Base-by-base conservation (phyloP, 164 flowering plant genomes). In the Dillenia suffruticosa region DNA sequence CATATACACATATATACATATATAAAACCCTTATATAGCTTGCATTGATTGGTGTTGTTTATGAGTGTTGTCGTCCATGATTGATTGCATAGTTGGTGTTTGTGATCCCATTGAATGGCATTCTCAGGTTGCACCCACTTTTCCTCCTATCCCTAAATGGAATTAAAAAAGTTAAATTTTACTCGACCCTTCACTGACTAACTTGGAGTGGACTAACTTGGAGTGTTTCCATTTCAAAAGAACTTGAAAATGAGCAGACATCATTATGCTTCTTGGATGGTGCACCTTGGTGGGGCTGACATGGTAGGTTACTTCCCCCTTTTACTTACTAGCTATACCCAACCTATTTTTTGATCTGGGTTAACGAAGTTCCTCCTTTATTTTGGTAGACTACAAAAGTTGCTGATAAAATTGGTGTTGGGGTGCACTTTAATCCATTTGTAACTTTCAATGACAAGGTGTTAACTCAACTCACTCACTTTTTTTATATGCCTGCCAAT, bases 61-160 rank as follows among this genome's bases (percentile, higher is more conserved):
- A 9, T 46, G 17, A 40, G 51, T 60, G 49, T 52, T 82, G 92
- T 75, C 84, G 54, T 71, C 81, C 19, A 91, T 91, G 97, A 72
- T 86, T 13, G 99, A 94, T 77, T 91, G 74, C 69, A 89, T 94
- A 62, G 70, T 94, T 46, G 96, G 97, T 40, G 97, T 94, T 15
- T 73, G 88, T 59, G 90, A 94, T 83, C 97, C 99, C 19, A n/a
- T 62, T 72, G 81, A 82, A 49, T 94, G 99, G 99, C 99, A 91
- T 74, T 56, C 86, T 60, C 74, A 90, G 89, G 98, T 89, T 63
- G 24, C 65, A 24, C 53, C 68, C 7, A 13, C 11, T 32, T 62
- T 19, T 51, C 40, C 44, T 63, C 16, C 43, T 5, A n/a, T 63
- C 52, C 58, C n/a, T 13, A 22, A 1, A 15, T 0, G 7, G 48